A percentile compares a stretch with the other conserved stretches of the same genome.
These are phyloP conservation scores for Verbena officinalis DNA, from an alignment of 257 asterid genomes.

Conservation along the genomic window DNA sequence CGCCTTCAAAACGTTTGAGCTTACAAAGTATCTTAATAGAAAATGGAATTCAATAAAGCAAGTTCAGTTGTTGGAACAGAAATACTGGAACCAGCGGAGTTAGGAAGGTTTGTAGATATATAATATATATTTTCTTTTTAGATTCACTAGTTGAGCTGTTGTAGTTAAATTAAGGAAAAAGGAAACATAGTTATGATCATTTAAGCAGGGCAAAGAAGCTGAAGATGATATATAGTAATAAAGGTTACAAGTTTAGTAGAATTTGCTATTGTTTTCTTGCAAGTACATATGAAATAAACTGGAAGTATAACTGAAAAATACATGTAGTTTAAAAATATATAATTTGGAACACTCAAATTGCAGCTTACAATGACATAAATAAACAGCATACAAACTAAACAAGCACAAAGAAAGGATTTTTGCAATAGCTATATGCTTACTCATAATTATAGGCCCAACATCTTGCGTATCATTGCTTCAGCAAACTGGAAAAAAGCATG, in stretches of 20 bases:
- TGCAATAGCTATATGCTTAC: no score
- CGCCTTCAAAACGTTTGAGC: conserved; percentile 31
- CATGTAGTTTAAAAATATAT: no score
- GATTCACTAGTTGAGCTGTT: no score
- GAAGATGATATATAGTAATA: no score
- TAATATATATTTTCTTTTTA: no score
- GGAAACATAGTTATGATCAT: no score
- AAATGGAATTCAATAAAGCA: conserved; percentile 31
- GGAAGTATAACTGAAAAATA: no score
- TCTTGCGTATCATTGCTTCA: background rate
- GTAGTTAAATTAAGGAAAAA: no score
- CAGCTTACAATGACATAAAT: no score
- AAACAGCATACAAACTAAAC: background rate
- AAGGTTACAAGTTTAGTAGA: background rate
- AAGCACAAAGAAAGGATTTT: background rate
- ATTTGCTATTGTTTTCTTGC: background rate
- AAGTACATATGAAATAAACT: background rate
- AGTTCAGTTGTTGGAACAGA: conserved; percentile 38
- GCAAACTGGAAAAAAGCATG: background rate
- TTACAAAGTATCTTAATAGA: conserved; percentile 21
- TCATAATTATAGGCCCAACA: background rate
- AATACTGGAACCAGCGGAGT: conserved; percentile 25
- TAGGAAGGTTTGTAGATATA: background rate
- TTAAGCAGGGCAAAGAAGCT: no score
- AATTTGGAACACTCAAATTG: no score